Evolutionary conservation across 805 yeast species (phyloP), one percentile per base, ranked within the genome.

Genomic region (Torulaspora maleeae): DNA sequence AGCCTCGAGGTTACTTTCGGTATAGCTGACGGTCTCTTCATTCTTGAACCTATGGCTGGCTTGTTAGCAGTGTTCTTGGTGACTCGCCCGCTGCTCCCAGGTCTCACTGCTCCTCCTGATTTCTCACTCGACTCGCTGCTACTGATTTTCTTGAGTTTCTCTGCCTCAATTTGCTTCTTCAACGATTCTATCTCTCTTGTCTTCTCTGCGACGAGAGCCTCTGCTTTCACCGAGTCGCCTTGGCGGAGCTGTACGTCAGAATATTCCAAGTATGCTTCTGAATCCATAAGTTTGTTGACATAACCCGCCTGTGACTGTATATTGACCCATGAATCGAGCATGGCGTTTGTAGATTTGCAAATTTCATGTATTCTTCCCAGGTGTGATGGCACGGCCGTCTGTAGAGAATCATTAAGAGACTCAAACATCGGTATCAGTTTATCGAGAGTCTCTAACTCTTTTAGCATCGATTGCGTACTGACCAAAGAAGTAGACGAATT

Each of bases 301-400:
- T 78, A 77, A 28, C 75, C 74, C 17, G 83, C 76, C 54, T 81
- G 85, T 12, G 83, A 79, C 16, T 81, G 70, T 39, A 82, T 79
- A 50, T 74, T 70, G 42, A 77, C 73, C 85, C 85, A 82, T 17
- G 78, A 71, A 45, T 77, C 81, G 19, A 82, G 61, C 20, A 82
- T 64, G 20, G 68, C 67, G 44, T 76, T 71, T 0, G 82, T 73
- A 25, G 73, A 71, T 32, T 69, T 71, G 35, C 79, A 70, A 4
- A 80, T 71, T 16, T 62, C 65, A 44, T 71, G 51, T 27, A 66
- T 69, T 24, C 62, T 58, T 16, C 53, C 48, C 11, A 77, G 42
- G 44, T 64, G 59, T 19, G 50, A 51, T 2, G 61, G 63, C 8
- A 58, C 41, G 6, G 55, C 46, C 13, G 37, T 38, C 20, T 39